Evolutionary conservation across 805 yeast genomes (phyloP).

Genomic region (Wickerhamomyces strasburgensis): DNA sequence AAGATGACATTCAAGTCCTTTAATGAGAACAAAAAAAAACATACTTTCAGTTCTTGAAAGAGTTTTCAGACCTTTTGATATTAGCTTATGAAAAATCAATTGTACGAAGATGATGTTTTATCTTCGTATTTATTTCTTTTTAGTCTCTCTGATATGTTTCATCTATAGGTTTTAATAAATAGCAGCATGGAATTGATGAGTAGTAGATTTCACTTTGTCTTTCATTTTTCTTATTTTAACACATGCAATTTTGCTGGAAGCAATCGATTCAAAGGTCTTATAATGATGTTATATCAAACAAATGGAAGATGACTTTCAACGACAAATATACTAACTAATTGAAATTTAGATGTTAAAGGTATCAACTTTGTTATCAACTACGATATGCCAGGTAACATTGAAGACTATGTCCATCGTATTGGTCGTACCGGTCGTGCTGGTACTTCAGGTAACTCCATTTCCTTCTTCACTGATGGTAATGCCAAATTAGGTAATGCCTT

Average conservation of each 20-base stretch:
- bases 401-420: slow-evolving; percentile 97
- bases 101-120: neutral
- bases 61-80: neutral
- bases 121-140: neutral
- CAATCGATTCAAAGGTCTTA: neutral
- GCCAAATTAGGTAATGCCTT: slow-evolving; percentile 86
- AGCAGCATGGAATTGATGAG: neutral
- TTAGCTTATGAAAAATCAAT: neutral
- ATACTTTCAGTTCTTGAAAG: neutral
- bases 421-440: slow-evolving; percentile 99
- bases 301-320: neutral
- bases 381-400: slow-evolving; percentile 97
- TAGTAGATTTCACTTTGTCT: too few relatives aligned
- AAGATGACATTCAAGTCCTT: too few relatives aligned
- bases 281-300: neutral
- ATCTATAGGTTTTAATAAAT: neutral
- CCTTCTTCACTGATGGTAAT: slow-evolving; percentile 87
- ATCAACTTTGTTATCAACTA: slow-evolving; percentile 88
- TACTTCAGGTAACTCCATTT: slow-evolving; percentile 89
- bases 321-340: slow-evolving; percentile 26
- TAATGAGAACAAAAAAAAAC: neutral
- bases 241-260: too few relatives aligned
- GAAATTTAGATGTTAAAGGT: slow-evolving; percentile 85
- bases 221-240: neutral
- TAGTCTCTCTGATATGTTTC: neutral